Evolutionary conservation across 768 basidiomycete genomes (phyloP), one percentile per base, ranked within the genome.

Genomic region (Punctularia strigosozonata): DNA sequence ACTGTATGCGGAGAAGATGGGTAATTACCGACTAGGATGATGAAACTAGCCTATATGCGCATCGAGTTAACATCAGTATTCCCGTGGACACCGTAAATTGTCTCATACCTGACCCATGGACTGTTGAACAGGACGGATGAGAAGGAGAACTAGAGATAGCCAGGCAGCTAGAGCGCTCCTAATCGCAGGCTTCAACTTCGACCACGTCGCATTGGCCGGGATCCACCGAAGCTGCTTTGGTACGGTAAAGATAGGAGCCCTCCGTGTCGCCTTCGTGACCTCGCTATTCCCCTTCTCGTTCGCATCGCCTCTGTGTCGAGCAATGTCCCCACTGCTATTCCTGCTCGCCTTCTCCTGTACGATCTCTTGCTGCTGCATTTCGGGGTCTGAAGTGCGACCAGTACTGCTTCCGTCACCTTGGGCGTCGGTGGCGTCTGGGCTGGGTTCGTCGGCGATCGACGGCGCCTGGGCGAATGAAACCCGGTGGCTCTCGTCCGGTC

Each of bases 91-190:
- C 15, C 17, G 34, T 21, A 32, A 8, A 14, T 35, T 2, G 14
- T 26, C 5, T 26, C 31, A 26, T 44, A 77, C 82, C 60, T 74
- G 71, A 0, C 83, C 82, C 56, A 84, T 55, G 17, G 66, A 45
- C 2, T 46, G 42, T 50, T 74, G 56, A 1, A 73, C 63, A 1
- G 37, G 42, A 0, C 73, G 71, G 31, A 80, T 72, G 13, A 80
- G 54, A 50, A 84, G 74, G 3, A 84, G 50, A 7, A 83, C 50
- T 0, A 68, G 52, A 15, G 73, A 61, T 1, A 80, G 45, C 79
- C 80, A 86, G 14, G 69, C 80, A 1, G 72, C 62, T 28, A 77
- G 37, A 10, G 78, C 70, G 44, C 73, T 72, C 39, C 83, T 72
- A 26, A 85, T 58, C 7, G 67, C 71, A 3, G 78, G 75, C 55